Conservation (phyloP, 441 rosid species). For the Bruguiera hainesii region DNA sequence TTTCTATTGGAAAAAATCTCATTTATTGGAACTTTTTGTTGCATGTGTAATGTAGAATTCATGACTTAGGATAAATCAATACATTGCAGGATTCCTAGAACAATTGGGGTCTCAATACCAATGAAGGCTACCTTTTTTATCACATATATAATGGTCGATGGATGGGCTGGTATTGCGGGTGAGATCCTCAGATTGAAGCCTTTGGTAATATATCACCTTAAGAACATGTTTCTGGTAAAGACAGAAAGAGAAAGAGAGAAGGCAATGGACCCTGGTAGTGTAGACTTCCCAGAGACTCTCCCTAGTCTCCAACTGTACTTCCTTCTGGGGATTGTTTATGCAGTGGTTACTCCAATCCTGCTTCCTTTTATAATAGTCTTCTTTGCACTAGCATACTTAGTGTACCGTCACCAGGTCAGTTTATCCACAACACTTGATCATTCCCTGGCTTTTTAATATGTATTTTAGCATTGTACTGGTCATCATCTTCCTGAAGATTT, state of each 20-base stretch:
- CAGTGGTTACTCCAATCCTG: constrained; percentile 91
- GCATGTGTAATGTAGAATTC: not conserved
- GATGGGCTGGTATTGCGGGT: constrained; percentile 95
- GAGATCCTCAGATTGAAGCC: constrained; percentile 90
- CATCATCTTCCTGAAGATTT: too few species aligned
- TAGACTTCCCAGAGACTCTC: constrained; percentile 79
- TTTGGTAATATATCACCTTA: constrained; percentile 77
- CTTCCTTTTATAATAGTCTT: constrained; percentile 86
- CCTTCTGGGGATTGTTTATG: constrained; percentile 90
- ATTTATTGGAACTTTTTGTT: too few species aligned
- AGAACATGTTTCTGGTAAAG: constrained; percentile 87
- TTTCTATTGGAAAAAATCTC: not conserved
- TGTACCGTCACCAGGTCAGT: constrained; percentile 94
- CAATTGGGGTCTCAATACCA: constrained; percentile 93
- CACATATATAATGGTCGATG: constrained; percentile 94
- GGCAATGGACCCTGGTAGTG: constrained; percentile 86
- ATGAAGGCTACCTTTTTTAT: constrained; percentile 96
- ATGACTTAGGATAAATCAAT: not conserved
- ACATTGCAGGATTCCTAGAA: constrained; percentile 79
- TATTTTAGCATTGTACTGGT: too few species aligned
- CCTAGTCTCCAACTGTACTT: constrained; percentile 92
- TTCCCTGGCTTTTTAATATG: not conserved
- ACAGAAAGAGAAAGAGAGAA: constrained; percentile 75
- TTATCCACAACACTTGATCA: constrained; percentile 1
- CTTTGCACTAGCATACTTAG: constrained; percentile 90